Base-by-base conservation (phyloP, 768 basidiomycete species). In the Russula lepida region DNA sequence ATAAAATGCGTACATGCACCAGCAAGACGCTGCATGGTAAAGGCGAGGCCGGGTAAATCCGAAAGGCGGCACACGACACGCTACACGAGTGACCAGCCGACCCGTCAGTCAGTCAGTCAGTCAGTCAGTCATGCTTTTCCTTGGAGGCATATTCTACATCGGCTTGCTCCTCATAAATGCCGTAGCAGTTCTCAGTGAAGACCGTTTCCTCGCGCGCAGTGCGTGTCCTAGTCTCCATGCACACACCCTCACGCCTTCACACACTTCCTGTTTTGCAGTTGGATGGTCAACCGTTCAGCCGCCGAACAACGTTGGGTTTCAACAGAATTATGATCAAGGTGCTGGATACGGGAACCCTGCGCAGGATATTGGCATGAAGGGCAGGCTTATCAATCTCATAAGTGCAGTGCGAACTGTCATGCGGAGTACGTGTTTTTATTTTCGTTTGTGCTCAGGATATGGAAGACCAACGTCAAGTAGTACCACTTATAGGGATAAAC, bases 391-490 rank as follows among this genome's bases (percentile, higher is more conserved):
- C 71, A 90, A 91, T 76, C 83, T 99, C 68, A 97, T 98, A 64
- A 84, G 89, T 68, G 95, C 95, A 39, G 93, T 98, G 62, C 81
- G 95, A 75, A 98, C 95, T 49, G 79, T 99, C 68, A 92, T 98
- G 91, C 84, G 95, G 73, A 93, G 95, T 99, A 72, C 78, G 95
- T 84, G 55, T 37, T 47, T 54, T 17, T 28, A 25, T 21, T 48
- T 48, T 55, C 13, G 56, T 11, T 52, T 17, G 52, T 56, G 58
- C 54, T 32, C 51, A 56, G 60, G 55, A 27, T 23, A 52, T 48
- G 46, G 37, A 58, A 52, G 54, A 32, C 67, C 67, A 23, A 66
- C 63, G 21, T 11, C n/a, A 58, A n/a, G 21, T 68, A 98, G 95
- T 98, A 80, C 95, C 95, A 39, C 77, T 98, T 47, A 98, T 98